Percentiles rank a stretch among this genome's conserved stretches.
phyloP scores from a whole-genome alignment of 768 basidiomycete genomes.

The Suillus ampliporus region DNA sequence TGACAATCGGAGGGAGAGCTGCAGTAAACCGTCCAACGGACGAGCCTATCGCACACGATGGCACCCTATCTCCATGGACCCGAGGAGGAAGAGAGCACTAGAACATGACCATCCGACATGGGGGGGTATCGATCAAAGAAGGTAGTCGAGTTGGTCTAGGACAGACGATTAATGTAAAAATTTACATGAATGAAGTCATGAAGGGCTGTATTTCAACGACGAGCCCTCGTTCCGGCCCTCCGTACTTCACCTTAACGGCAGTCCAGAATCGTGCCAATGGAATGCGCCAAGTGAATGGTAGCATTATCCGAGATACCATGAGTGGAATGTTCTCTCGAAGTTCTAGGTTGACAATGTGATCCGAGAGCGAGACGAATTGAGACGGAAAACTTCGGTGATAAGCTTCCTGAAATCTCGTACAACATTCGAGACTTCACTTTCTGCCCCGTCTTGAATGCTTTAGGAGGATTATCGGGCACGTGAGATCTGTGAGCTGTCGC shows the following conservation, averaged over 20 bases:
- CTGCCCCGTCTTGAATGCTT: slow-evolving; percentile 64
- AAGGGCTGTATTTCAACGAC: slow-evolving; percentile 68
- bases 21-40: slow-evolving; percentile 83
- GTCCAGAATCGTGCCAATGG: slow-evolving; percentile 78
- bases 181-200: slow-evolving; percentile 90
- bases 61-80: slow-evolving; percentile 84
- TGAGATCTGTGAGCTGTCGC: slow-evolving; percentile 89
- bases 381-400: slow-evolving; percentile 85
- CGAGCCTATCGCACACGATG: slow-evolving; percentile 86
- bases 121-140: slow-evolving; percentile 78
- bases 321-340: slow-evolving; percentile 37
- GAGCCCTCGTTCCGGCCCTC: slow-evolving; percentile 84
- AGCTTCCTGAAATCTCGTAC: slow-evolving; percentile 70
- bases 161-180: slow-evolving; percentile 17
- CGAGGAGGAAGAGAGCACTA: slow-evolving; percentile 68
- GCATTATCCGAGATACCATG: slow-evolving; percentile 27
- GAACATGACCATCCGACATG: slow-evolving; percentile 91
- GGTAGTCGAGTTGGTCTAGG: slow-evolving; percentile 15
- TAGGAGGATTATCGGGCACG: slow-evolving; percentile 50
- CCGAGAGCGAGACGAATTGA: slow-evolving; percentile 75
- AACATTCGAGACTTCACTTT: slow-evolving; percentile 86
- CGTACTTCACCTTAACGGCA: slow-evolving; percentile 71
- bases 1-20: slow-evolving; percentile 84
- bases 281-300: slow-evolving; percentile 61
- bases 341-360: slow-evolving; percentile 72